Conservation (phyloP, 2,329 filamentous ascomycete species). For the Nigrograna mackinnonii region DNA sequence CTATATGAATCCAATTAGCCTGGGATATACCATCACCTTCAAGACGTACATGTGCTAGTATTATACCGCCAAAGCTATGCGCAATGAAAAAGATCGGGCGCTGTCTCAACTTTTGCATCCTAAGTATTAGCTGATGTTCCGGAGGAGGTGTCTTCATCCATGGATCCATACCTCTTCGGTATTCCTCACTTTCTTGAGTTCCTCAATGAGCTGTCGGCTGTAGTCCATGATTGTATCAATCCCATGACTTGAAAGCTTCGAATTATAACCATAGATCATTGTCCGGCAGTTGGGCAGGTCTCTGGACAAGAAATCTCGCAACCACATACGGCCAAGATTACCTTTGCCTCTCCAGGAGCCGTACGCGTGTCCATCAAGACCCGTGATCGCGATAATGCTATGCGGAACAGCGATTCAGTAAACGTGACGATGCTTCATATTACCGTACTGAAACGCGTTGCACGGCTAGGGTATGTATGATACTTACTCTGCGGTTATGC, state of each 20-base stretch:
- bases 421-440: too few relatives aligned
- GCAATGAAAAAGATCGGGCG: conserved; percentile 15
- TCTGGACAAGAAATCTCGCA: conserved; percentile 11
- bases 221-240: conserved; percentile 24
- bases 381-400: conserved; percentile 11
- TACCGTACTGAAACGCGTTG: too few relatives aligned
- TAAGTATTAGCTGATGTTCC: conserved; percentile 19
- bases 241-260: conserved; percentile 28
- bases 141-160: conserved; percentile 9
- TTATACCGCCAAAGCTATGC: conserved; percentile 30
- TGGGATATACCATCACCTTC: too few relatives aligned
- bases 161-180: conserved; percentile 12
- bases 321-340: conserved; percentile 7
- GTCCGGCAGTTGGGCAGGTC: conserved; percentile 13
- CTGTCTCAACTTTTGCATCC: conserved; percentile 22
- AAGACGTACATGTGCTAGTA: conserved; percentile 26
- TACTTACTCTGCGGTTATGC: conserved; percentile 9
- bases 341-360: conserved; percentile 9
- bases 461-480: not conserved
- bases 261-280: conserved; percentile 40
- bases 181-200: conserved; percentile 10
- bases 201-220: conserved; percentile 8
- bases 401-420: not conserved
- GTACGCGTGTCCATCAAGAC: conserved; percentile 10
- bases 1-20: not conserved